These are phyloP conservation scores for Cyclotella atomus DNA, from an alignment of 108 stramenopile species.

Conservation along the genomic window DNA sequence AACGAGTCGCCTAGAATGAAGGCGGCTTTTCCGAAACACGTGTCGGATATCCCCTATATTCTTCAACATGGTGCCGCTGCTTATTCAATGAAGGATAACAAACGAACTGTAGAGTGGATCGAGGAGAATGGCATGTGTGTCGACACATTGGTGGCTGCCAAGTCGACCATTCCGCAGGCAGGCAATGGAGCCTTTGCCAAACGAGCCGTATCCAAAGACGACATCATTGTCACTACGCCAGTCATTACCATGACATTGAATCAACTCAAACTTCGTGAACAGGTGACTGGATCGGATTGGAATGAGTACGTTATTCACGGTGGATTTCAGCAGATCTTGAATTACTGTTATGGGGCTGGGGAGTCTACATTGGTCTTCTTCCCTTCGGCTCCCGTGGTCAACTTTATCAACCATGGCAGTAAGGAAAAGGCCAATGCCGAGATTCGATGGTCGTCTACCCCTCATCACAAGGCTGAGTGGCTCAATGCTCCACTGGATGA, in stretches of 20 bases:
- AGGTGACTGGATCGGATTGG: background rate
- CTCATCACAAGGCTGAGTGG: slow-evolving; percentile 31
- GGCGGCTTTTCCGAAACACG: slow-evolving; percentile 37
- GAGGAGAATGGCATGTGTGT: slow-evolving; percentile 50
- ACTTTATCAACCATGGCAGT: slow-evolving; percentile 54
- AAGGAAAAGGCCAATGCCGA: slow-evolving; percentile 48
- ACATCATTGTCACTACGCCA: slow-evolving; percentile 40
- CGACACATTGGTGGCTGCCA: slow-evolving; percentile 26
- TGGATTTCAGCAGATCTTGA: slow-evolving; percentile 57
- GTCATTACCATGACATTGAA: slow-evolving; percentile 20
- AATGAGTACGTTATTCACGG: background rate
- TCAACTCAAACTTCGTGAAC: slow-evolving; percentile 8
- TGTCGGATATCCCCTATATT: slow-evolving; percentile 16
- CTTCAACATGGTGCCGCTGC: slow-evolving; percentile 27
- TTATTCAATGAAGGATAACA: slow-evolving; percentile 22
- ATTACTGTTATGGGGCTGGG: slow-evolving; percentile 68
- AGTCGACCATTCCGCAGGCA: slow-evolving; percentile 36
- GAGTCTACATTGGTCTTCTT: slow-evolving; percentile 61
- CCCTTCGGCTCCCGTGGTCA: slow-evolving; percentile 53
- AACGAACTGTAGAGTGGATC: slow-evolving; percentile 32
- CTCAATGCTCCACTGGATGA: slow-evolving; percentile 16
- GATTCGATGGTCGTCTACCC: slow-evolving; percentile 42
- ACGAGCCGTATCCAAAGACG: slow-evolving; percentile 25
- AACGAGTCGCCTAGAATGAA: slow-evolving; percentile 19
- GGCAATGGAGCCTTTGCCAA: slow-evolving; percentile 41